Evolutionary conservation across 345 rosid species (phyloP), one percentile per base, ranked within the genome.

Genomic region (Corchorus capsularis): DNA sequence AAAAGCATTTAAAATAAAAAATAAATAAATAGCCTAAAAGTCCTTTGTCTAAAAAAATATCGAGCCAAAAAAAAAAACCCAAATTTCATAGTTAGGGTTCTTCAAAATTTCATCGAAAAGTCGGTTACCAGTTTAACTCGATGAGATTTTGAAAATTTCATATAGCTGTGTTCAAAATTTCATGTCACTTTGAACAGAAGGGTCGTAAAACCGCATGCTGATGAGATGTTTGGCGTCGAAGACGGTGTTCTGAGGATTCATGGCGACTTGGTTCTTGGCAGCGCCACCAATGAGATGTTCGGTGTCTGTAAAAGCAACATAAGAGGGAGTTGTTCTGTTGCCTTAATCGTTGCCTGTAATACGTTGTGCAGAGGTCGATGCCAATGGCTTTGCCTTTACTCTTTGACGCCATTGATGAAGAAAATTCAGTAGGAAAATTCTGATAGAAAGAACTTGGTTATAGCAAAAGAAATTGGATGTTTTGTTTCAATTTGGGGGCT

Each of bases 211-310:
- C 9, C 82, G 78, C 27, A 78, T 78, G 6, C 82, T 78, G 16
- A 79, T 79, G 20, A 79, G 82, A 1, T 78, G 70, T 53, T 79
- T 79, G 0, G 78, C 82, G 13, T 79, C 82, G 74, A 79, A 79
- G 2, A 79, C 82, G 0, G 83, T 81, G 72, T 81, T 81, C 35
- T 81, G 63, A 0, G 84, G 84, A 69, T 78, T 75, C 73, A 82
- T 78, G 57, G 81, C 81, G 0, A 78, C 84, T n/a, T 78, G 79
- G 74, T 76, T 80, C 75, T 80, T 80, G 0, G 92, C 92, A 0
- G 91, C 92, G 55, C 87, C 89, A 54, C 93, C 93, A 6, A 91
- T 86, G 55, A 89, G 85, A 79, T 89, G 89, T 77, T 91, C 90
- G 0, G 84, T 79, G 46, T 87, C 93, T n/a, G 93, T 82, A 74